phyloP scores from a whole-genome alignment of 345 rosid genomes.

The Fremontodendron californicum region DNA sequence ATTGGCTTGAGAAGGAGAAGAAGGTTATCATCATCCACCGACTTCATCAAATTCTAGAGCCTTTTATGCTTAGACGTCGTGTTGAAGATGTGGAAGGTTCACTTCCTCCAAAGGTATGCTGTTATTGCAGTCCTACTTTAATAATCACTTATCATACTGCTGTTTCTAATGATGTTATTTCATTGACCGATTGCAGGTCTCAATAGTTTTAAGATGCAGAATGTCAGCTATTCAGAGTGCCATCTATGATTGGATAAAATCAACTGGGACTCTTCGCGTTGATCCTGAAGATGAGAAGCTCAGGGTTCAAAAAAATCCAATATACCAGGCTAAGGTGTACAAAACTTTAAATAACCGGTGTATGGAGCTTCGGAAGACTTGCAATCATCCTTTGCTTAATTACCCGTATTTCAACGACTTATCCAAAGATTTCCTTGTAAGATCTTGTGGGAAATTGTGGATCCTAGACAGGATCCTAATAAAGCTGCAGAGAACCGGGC shows the following conservation, averaged over 20 bases:
- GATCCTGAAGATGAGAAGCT: conserved; percentile 93
- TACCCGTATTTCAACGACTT: conserved; percentile 86
- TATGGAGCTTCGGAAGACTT: conserved; percentile 96
- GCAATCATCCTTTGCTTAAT: conserved; percentile 98
- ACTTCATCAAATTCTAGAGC: conserved; percentile 99
- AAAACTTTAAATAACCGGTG: conserved; percentile 88
- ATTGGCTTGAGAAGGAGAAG: conserved; percentile 99
- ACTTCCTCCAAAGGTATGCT: conserved; percentile 93
- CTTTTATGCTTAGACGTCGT: conserved; percentile 99
- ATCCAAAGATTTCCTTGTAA: conserved; percentile 87
- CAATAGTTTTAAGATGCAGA: conserved; percentile 87
- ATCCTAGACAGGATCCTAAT: conserved; percentile 87
- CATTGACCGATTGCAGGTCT: conserved; percentile 53
- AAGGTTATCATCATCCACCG: conserved; percentile 97
- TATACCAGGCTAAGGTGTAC: conserved; percentile 73
- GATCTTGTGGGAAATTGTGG: conserved; percentile 98
- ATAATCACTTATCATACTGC: conserved; percentile 8
- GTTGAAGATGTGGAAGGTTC: conserved; percentile 99
- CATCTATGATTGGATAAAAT: conserved; percentile 96
- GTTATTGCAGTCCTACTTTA: conserved; percentile 3
- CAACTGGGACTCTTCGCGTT: conserved; percentile 92
- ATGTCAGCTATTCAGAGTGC: conserved; percentile 99
- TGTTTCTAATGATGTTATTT: conserved; percentile 29
- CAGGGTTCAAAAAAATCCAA: conserved; percentile 69
- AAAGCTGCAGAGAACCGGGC: conserved; percentile 93